Percentiles rank a stretch among this genome's conserved stretches.
phyloP scores from a whole-genome alignment of 2,329 filamentous ascomycete genomes.

The Verticillium albo-atrum region DNA sequence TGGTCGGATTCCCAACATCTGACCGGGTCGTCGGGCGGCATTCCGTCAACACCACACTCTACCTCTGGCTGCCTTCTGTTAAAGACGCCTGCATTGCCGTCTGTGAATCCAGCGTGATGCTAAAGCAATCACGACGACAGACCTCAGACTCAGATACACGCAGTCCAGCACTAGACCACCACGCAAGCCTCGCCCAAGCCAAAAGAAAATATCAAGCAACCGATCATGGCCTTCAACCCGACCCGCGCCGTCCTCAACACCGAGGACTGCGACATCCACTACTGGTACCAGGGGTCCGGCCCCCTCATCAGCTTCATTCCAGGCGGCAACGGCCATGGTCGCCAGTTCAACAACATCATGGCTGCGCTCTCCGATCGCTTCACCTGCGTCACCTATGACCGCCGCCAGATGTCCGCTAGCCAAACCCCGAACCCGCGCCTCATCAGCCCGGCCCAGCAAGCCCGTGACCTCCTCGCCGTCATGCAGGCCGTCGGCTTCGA shows the following conservation, averaged over 20 bases:
- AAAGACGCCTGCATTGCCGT: too few species aligned
- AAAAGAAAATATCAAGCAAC: neutral
- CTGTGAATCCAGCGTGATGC: too few species aligned
- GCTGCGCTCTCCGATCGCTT: constrained; percentile 17
- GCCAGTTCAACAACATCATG: constrained; percentile 24
- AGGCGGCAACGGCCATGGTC: constrained; percentile 26
- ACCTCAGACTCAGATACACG: too few species aligned
- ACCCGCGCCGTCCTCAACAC: constrained; percentile 17
- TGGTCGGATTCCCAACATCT: neutral
- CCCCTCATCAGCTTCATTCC: constrained; percentile 26
- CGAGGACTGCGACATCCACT: constrained; percentile 25
- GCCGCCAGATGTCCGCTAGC: constrained; percentile 27
- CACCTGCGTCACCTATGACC: constrained; percentile 26
- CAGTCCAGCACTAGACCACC: neutral
- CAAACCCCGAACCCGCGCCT: constrained; percentile 15
- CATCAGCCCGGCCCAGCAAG: constrained; percentile 22
- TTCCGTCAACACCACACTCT: neutral
- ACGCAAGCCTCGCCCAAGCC: neutral
- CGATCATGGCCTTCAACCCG: constrained; percentile 14
- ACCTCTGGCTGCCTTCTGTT: neutral
- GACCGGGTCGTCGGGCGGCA: neutral
- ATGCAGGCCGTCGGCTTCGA: constrained; percentile 20
- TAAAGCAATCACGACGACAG: too few species aligned
- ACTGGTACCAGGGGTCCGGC: constrained; percentile 23
- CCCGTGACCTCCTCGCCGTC: constrained; percentile 22